Evolutionary conservation across 805 yeast genomes (phyloP).

Genomic region (Pichia thaimueangensis): DNA sequence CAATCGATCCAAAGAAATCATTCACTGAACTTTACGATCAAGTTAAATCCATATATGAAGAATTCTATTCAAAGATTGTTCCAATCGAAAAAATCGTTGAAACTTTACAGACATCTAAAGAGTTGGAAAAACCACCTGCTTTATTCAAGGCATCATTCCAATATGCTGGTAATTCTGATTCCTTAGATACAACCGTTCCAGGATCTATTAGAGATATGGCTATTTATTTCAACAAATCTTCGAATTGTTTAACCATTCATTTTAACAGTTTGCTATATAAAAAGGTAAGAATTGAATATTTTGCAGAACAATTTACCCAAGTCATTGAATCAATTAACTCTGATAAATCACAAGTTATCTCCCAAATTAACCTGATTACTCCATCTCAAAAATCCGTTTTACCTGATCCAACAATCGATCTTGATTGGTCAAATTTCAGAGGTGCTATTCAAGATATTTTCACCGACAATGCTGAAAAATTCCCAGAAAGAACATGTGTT

Average conservation of each 20-base stretch:
- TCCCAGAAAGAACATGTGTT: conserved; percentile 86
- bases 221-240: conserved; percentile 39
- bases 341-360: conserved; percentile 39
- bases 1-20: conserved; percentile 45
- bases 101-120: conserved; percentile 41
- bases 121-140: conserved; percentile 53
- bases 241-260: conserved; percentile 37
- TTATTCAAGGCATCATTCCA: conserved; percentile 58
- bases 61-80: conserved; percentile 31
- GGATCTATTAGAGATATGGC: conserved; percentile 65
- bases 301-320: conserved; percentile 67
- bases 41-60: conserved; percentile 37
- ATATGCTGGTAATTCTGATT: conserved; percentile 31
- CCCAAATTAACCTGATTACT: conserved; percentile 65
- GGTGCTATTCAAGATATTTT: conserved; percentile 98
- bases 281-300: conserved; percentile 56
- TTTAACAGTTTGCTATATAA: conserved; percentile 76
- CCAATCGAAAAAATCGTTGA: conserved; percentile 53
- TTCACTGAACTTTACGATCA: conserved; percentile 48
- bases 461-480: conserved; percentile 72
- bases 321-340: conserved; percentile 36
- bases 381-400: conserved; percentile 50
- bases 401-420: conserved; percentile 82
- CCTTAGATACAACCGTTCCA: conserved; percentile 39
- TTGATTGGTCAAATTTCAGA: conserved; percentile 86